phyloP scores from a whole-genome alignment of 208 protist species.

The Spongospora subterranea region DNA sequence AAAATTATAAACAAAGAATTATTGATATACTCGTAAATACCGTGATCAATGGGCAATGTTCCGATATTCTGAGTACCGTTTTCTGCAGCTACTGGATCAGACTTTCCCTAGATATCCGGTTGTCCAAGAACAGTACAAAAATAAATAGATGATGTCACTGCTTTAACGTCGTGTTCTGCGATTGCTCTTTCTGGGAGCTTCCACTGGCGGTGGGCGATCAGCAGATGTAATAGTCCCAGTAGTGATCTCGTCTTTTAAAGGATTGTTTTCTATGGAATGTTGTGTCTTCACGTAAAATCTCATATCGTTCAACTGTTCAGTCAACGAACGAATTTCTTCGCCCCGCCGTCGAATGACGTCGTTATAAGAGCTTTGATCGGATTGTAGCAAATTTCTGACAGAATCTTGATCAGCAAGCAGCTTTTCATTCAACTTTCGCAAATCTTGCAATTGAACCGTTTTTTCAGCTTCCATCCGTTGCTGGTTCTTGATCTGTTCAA shows the following conservation, averaged over 20 bases:
- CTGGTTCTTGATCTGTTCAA: background rate
- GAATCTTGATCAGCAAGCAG: slow-evolving; percentile 10
- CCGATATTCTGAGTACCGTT: background rate
- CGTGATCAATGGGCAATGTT: background rate
- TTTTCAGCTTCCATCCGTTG: background rate
- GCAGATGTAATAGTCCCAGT: background rate
- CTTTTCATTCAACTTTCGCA: background rate
- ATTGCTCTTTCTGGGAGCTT: background rate
- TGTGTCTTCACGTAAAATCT: background rate
- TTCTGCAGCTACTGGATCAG: background rate
- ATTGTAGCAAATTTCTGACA: background rate
- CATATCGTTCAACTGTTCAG: background rate
- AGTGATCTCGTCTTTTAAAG: background rate
- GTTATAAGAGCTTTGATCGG: background rate
- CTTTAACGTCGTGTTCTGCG: background rate
- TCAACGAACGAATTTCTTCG: background rate
- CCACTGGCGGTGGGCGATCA: background rate
- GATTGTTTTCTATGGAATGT: background rate
- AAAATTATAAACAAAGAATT: too few relatives aligned
- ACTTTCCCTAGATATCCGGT: background rate
- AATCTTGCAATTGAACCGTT: background rate
- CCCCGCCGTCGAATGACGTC: background rate
- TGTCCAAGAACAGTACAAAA: background rate
- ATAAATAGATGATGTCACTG: too few relatives aligned
- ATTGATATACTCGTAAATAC: too few relatives aligned